These are phyloP conservation scores for Saccharomycopsis vini DNA, from an alignment of 805 yeast species.

Conservation along the genomic window DNA sequence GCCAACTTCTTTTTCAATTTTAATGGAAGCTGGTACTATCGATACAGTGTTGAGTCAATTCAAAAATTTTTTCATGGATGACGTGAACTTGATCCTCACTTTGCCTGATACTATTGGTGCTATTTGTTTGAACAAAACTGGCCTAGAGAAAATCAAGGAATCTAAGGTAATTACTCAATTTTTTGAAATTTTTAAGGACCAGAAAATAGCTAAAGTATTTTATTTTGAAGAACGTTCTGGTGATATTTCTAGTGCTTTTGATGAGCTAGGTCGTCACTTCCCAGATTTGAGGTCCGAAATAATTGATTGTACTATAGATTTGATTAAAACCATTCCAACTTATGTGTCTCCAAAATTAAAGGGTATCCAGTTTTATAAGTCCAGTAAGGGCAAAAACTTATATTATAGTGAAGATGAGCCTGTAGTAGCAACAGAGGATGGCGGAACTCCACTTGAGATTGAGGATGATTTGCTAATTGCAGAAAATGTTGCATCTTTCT, in stretches of 20 bases:
- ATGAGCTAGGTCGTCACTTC: constrained; percentile 77
- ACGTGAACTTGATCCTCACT: constrained; percentile 48
- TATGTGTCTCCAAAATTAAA: constrained; percentile 31
- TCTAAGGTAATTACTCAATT: constrained; percentile 32
- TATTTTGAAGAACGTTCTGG: constrained; percentile 44
- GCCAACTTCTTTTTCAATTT: constrained; percentile 77
- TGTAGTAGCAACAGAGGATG: constrained; percentile 33
- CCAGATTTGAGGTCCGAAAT: constrained; percentile 60
- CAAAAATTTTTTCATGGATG: constrained; percentile 45
- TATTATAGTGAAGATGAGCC: constrained; percentile 34
- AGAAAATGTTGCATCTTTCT: constrained; percentile 42
- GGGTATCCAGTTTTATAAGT: constrained; percentile 32
- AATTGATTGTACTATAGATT: constrained; percentile 34
- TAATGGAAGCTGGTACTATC: constrained; percentile 70
- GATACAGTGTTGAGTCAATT: constrained; percentile 55
- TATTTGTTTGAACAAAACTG: constrained; percentile 66
- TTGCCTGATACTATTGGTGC: constrained; percentile 78
- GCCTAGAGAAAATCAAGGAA: constrained; percentile 46
- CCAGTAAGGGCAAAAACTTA: constrained; percentile 32
- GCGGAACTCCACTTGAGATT: constrained; percentile 30
- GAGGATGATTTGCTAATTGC: constrained; percentile 37
- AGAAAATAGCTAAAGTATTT: constrained; percentile 44
- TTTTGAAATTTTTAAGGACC: constrained; percentile 42
- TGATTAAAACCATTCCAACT: constrained; percentile 39
- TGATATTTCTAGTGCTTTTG: constrained; percentile 58